Percentiles rank a stretch among this genome's conserved stretches.
These are phyloP conservation scores for Elaeagnus macrophylla DNA, from an alignment of 306 rosid species.

Conservation along the genomic window DNA sequence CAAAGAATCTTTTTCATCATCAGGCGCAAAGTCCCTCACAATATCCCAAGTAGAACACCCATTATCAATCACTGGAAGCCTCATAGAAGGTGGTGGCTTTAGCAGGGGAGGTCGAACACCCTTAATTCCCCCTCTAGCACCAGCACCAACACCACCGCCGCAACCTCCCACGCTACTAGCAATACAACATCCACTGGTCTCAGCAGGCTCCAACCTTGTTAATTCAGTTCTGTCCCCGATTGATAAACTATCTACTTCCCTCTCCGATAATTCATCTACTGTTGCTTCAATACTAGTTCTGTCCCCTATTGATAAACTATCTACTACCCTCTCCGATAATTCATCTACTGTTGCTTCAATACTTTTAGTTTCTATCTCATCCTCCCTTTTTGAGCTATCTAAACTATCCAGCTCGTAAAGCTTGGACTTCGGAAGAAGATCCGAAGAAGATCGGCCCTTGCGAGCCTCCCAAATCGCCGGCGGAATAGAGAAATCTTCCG, in stretches of 20 bases:
- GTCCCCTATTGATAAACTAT: constrained; percentile 26
- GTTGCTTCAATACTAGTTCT: constrained; percentile 9
- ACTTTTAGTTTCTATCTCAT: constrained; percentile 6
- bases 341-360: constrained; percentile 21
- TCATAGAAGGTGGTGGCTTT: constrained; percentile 63
- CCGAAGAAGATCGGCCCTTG: constrained; percentile 47
- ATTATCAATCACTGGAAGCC: constrained; percentile 33
- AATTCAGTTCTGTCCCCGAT: constrained; percentile 24
- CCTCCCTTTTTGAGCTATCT: constrained; percentile 18
- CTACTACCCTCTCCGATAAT: constrained; percentile 20
- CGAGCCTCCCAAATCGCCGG: constrained; percentile 56
- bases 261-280: constrained; percentile 22
- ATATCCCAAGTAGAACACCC: constrained; percentile 82
- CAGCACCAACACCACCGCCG: constrained; percentile 1
- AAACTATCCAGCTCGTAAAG: constrained; percentile 18
- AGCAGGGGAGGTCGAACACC: constrained; percentile 70
- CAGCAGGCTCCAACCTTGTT: constrained; percentile 20
- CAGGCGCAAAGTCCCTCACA: constrained; percentile 53
- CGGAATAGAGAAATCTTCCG: constrained; percentile 71
- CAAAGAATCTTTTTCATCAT: constrained; percentile 4
- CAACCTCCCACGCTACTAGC: neutral
- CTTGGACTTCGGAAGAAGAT: constrained; percentile 43
- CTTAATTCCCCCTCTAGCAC: constrained; percentile 45
- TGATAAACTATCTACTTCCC: constrained; percentile 24
- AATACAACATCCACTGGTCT: constrained; percentile 23